Conservation (phyloP, 2,329 filamentous ascomycete genomes). For the Intubia oerlemansii region DNA sequence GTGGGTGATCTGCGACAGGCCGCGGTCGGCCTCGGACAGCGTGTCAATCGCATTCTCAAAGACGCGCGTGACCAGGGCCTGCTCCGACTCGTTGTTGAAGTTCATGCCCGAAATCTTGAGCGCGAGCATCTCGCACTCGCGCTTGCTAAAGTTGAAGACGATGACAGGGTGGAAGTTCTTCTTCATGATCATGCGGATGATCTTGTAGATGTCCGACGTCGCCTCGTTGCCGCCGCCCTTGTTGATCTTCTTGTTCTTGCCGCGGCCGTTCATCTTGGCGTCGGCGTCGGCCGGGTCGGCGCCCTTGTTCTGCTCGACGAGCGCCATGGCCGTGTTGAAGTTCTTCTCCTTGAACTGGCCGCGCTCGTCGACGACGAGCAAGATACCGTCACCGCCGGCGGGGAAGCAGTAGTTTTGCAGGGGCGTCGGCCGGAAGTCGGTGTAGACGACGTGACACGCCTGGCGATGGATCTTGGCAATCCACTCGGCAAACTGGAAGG, state of each 20-base stretch:
- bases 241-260: slow-evolving; percentile 79
- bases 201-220: slow-evolving; percentile 79
- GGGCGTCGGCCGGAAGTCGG: slow-evolving; percentile 90
- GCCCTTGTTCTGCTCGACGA: slow-evolving; percentile 73
- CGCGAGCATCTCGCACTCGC: slow-evolving; percentile 82
- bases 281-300: slow-evolving; percentile 61
- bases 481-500: slow-evolving; percentile 98
- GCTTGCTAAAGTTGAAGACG: slow-evolving; percentile 98
- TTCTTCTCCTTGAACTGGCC: slow-evolving; percentile 91
- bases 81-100: slow-evolving; percentile 94
- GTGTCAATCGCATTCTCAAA: slow-evolving; percentile 87
- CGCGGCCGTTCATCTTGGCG: slow-evolving; percentile 65
- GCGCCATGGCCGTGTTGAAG: slow-evolving; percentile 86
- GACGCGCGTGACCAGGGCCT: slow-evolving; percentile 81
- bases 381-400: slow-evolving; percentile 75
- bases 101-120: slow-evolving; percentile 68
- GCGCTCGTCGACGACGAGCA: slow-evolving; percentile 90
- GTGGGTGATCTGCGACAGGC: slow-evolving; percentile 75
- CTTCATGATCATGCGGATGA: slow-evolving; percentile 96
- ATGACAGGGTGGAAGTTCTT: slow-evolving; percentile 97
- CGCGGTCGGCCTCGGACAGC: slow-evolving; percentile 75
- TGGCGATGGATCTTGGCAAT: slow-evolving; percentile 96
- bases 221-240: slow-evolving; percentile 54
- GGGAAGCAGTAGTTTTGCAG: slow-evolving; percentile 98
- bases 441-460: slow-evolving; percentile 97